Base-by-base conservation (phyloP, 495 filamentous ascomycete species). In the Talaromyces adpressus region DNA sequence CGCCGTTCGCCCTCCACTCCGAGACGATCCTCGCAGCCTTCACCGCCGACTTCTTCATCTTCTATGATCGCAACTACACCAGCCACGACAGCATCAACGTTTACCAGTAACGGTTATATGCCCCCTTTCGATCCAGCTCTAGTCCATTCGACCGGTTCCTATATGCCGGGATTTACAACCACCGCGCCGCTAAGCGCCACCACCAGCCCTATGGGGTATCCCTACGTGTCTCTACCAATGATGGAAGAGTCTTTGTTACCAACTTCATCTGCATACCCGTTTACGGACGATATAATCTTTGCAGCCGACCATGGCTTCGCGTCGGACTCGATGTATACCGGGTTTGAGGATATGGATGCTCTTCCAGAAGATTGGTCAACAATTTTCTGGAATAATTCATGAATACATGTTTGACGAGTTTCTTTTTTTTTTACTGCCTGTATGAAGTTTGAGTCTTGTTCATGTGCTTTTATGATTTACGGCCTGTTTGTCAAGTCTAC, bases 361-460 rank as follows among this genome's bases (percentile, higher is more conserved):
- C 62, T 64, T 27, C 62, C 62, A 2, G 62, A 64, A 49, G 62
- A 64, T 47, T 64, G 62, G 62, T 64, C 62, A 22, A 59, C 54
- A 14, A 60, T 59, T 39, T 64, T 64, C 57, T 64, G 52, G 62
- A 52, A 57, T 27, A 11, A 25, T 27, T 56, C 20, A 16, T 64
- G 56, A 32, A 64, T 62, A 30, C 29, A 29, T 49, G 25, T 23
- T 56, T 34, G n/a, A 18, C 25, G 14, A 32, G 7, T 36, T 62
- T 34, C 6, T 36, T 32, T 54, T n/a, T n/a, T 2, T 32, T 3
- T 22, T 62, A 36, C 8, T 23, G 11, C 25, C 9, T 20, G n/a
- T 45, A 1, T 49, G 3, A 29, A 23, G 12, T 27, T 56, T 27
- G 16, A 20, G 45, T 2, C 2, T 49, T 22, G n/a, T 49, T 18